Percentiles rank a stretch among this genome's conserved stretches.
Evolutionary conservation across 805 yeast species (phyloP).

Genomic region (Starmerella riodocensis): DNA sequence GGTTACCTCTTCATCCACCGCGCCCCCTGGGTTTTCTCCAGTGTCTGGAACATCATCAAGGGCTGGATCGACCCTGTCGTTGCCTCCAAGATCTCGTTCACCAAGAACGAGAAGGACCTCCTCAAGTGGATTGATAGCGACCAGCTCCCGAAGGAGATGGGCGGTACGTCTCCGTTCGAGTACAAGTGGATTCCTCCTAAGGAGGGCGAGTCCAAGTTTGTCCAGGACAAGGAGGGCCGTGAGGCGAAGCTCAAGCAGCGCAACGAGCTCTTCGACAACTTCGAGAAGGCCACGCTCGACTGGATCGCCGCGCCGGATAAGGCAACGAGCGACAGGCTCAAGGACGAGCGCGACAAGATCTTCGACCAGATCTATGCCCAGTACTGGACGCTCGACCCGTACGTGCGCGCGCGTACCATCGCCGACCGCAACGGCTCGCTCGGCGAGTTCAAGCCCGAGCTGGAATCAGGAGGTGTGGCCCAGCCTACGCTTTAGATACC

Average conservation of each 20-base stretch:
- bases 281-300: conserved; percentile 50
- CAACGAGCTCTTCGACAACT: conserved; percentile 37
- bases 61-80: conserved; percentile 96
- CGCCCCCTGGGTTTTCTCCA: conserved; percentile 94
- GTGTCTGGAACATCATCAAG: conserved; percentile 86
- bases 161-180: conserved; percentile 54
- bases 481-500: conserved; percentile 20
- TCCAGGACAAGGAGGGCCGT: conserved; percentile 35
- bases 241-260: conserved; percentile 40
- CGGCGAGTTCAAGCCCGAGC: conserved; percentile 30
- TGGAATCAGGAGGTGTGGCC: conserved; percentile 18
- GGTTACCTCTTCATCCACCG: conserved; percentile 76
- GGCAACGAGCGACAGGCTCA: conserved; percentile 33
- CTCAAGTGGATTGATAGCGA: conserved; percentile 44
- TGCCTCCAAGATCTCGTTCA: conserved; percentile 77
- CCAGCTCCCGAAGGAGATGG: conserved; percentile 56
- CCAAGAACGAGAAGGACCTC: conserved; percentile 57
- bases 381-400: conserved; percentile 64
- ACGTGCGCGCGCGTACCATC: conserved; percentile 61
- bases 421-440: conserved; percentile 65
- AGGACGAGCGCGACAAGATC: conserved; percentile 38
- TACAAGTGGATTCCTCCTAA: conserved; percentile 52
- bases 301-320: conserved; percentile 52
- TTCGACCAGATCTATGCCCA: conserved; percentile 45
- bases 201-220: conserved; percentile 40